Evolutionary conservation across 1,284 basidiomycete species (phyloP).

Genomic region (Austropuccinia psidii): DNA sequence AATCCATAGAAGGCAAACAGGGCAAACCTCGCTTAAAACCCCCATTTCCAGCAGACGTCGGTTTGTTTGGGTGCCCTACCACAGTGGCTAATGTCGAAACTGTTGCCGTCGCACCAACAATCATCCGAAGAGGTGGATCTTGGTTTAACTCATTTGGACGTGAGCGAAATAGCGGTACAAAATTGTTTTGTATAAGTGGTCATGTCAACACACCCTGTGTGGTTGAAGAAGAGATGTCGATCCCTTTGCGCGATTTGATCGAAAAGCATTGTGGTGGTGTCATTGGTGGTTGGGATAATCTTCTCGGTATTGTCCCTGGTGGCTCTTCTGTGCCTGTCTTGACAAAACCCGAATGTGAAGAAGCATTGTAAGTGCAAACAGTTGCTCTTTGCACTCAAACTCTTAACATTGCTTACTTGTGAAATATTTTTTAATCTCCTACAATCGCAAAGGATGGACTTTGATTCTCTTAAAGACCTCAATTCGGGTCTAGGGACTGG

Average conservation of each 20-base stretch:
- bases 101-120: conserved; percentile 92
- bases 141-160: conserved; percentile 94
- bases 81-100: conserved; percentile 99
- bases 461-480: conserved; percentile 91
- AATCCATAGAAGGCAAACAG: conserved; percentile 92
- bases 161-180: conserved; percentile 88
- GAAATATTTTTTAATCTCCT: neutral
- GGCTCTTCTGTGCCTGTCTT: conserved; percentile 93
- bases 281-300: conserved; percentile 88
- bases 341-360: conserved; percentile 68
- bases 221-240: conserved; percentile 98
- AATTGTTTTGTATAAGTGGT: conserved; percentile 89
- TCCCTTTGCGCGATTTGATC: conserved; percentile 82
- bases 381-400: neutral
- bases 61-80: conserved; percentile 89
- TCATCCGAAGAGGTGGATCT: conserved; percentile 76
- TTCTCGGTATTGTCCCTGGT: conserved; percentile 88
- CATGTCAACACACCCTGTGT: conserved; percentile 99
- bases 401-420: neutral
- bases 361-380: conserved; percentile 63
- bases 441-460: conserved; percentile 69
- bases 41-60: conserved; percentile 98
- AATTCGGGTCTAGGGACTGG: conserved; percentile 92
- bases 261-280: conserved; percentile 97
- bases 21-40: conserved; percentile 97